phyloP scores from a whole-genome alignment of 495 filamentous ascomycete genomes.

The Coniosporium apollinis region DNA sequence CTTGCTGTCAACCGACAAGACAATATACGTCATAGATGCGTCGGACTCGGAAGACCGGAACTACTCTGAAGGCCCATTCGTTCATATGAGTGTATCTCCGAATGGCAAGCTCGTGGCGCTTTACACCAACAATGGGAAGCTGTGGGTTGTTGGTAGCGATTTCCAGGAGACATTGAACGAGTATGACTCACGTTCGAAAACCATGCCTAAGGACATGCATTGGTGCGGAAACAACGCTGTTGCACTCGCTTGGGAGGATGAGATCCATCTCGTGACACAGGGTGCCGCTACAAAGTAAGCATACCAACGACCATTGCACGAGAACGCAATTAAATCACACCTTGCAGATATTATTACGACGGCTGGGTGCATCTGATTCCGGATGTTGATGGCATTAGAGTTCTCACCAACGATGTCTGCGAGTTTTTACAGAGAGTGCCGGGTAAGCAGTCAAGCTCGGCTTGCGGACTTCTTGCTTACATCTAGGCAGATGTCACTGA shows the following conservation, averaged over 20 bases:
- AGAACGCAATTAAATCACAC: not conserved
- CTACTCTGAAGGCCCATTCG: slow-evolving; percentile 82
- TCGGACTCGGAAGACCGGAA: slow-evolving; percentile 80
- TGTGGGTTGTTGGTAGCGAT: slow-evolving; percentile 87
- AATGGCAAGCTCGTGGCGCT: slow-evolving; percentile 77
- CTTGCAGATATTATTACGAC: slow-evolving; percentile 66
- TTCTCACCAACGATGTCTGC: slow-evolving; percentile 81
- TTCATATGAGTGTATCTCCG: slow-evolving; percentile 74
- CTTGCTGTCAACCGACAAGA: slow-evolving; percentile 68
- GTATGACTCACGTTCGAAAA: slow-evolving; percentile 73
- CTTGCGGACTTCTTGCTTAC: not conserved
- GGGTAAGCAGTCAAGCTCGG: slow-evolving; percentile 20
- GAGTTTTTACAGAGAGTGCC: slow-evolving; percentile 92
- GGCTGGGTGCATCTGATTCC: slow-evolving; percentile 75
- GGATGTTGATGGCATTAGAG: slow-evolving; percentile 72
- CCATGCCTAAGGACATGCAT: slow-evolving; percentile 70
- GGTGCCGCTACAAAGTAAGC: slow-evolving; percentile 52
- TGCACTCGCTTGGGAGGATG: slow-evolving; percentile 91
- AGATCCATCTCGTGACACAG: slow-evolving; percentile 86
- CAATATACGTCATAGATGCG: slow-evolving; percentile 71
- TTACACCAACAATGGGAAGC: slow-evolving; percentile 68
- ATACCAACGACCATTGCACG: not conserved
- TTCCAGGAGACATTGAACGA: slow-evolving; percentile 85
- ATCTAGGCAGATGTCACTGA: slow-evolving; percentile 49
- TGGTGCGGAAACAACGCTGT: slow-evolving; percentile 97